Conservation (phyloP, 2,329 filamentous ascomycete genomes). For the Beauveria asiatica region DNA sequence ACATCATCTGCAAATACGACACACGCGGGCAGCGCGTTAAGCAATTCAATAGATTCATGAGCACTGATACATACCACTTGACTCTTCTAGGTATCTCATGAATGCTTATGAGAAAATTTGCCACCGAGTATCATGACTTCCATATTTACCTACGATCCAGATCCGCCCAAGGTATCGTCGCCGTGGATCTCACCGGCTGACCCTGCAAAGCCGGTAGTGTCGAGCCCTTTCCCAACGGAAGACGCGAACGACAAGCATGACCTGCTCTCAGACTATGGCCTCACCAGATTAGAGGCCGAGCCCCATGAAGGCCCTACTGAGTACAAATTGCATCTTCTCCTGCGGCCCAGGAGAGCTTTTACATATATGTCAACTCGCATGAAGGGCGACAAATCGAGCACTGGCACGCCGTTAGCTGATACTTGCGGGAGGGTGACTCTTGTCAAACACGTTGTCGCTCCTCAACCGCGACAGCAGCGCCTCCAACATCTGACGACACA, state of each 20-base stretch:
- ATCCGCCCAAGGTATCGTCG: conserved; percentile 79
- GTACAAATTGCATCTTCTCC: conserved; percentile 87
- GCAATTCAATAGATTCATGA: not conserved
- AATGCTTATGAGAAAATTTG: not conserved
- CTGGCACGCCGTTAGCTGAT: conserved; percentile 4
- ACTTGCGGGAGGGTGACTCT: conserved; percentile 6
- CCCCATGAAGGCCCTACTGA: conserved; percentile 92
- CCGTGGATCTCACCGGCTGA: conserved; percentile 76
- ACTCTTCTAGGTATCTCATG: not conserved
- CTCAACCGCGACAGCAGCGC: conserved; percentile 70
- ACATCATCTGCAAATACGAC: not conserved
- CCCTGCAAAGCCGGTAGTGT: conserved; percentile 12
- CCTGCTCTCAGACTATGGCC: conserved; percentile 51
- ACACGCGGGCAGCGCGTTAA: not conserved
- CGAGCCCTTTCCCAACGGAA: not conserved
- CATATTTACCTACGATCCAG: conserved; percentile 89
- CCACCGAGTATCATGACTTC: conserved; percentile 59
- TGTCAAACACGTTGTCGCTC: conserved; percentile 31
- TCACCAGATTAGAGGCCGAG: conserved; percentile 76
- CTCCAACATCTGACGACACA: conserved; percentile 91
- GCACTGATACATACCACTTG: not conserved
- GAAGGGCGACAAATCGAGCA: conserved; percentile 1
- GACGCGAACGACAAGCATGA: conserved; percentile 20
- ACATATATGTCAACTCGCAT: conserved; percentile 55
- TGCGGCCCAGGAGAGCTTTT: conserved; percentile 70